A percentile compares a stretch with the other conserved stretches of the same genome.
Evolutionary conservation across 192 early-diverging fungal genomes (phyloP).

Genomic region (Paraglomus brasilianum): DNA sequence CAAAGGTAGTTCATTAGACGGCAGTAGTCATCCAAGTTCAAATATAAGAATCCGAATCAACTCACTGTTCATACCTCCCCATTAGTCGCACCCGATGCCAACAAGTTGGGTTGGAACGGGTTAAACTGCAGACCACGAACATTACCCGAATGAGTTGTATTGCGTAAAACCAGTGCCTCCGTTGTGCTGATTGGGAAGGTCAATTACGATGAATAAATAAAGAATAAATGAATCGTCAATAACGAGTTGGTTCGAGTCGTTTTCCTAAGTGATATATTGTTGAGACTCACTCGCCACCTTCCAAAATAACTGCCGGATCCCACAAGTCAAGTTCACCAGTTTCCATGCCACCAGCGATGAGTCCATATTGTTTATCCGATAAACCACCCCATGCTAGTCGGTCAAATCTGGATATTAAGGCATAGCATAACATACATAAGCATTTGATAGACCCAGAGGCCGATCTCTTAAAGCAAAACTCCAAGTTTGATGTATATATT

Average conservation of each 20-base stretch:
- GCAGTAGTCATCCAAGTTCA: neutral
- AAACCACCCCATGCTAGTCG: slow-evolving; percentile 79
- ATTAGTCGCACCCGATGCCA: slow-evolving; percentile 87
- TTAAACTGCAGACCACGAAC: slow-evolving; percentile 94
- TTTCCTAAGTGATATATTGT: neutral
- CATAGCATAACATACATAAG: neutral
- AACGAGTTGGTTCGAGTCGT: neutral
- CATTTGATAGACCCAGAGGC: neutral
- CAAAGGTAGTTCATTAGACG: neutral
- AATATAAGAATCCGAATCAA: neutral
- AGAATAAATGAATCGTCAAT: neutral
- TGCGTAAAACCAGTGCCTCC: slow-evolving; percentile 61
- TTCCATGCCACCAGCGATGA: slow-evolving; percentile 93
- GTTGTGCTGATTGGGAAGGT: slow-evolving; percentile 37
- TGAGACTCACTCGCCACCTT: slow-evolving; percentile 49
- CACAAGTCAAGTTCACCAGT: slow-evolving; percentile 90
- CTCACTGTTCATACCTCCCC: slow-evolving; percentile 70
- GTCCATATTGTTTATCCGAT: slow-evolving; percentile 58
- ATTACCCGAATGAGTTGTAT: slow-evolving; percentile 79
- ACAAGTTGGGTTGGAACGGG: slow-evolving; percentile 76
- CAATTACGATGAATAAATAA: slow-evolving; percentile 5
- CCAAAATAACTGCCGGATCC: slow-evolving; percentile 75
- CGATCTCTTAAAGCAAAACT: neutral
- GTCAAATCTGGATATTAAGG: slow-evolving; percentile 71
- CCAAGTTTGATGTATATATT: neutral